These are phyloP conservation scores for Tuber magnatum DNA, from an alignment of 495 filamentous ascomycete genomes.

Conservation along the genomic window DNA sequence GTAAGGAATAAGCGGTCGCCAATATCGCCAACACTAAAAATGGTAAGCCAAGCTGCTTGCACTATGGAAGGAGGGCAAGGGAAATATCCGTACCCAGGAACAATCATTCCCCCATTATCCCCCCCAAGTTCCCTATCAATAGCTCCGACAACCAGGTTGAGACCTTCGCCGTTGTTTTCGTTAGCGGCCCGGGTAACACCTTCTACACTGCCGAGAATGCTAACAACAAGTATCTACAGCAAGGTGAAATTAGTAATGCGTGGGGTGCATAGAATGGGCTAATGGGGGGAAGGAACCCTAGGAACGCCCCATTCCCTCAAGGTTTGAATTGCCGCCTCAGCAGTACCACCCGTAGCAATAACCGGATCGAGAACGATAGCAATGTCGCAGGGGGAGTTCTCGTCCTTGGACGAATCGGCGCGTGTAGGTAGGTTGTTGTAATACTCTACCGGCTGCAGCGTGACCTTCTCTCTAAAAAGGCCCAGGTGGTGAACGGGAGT, in stretches of 20 bases:
- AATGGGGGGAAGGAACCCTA: slow-evolving; percentile 43
- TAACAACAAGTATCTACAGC: slow-evolving; percentile 58
- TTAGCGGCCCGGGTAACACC: slow-evolving; percentile 62
- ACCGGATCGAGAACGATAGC: slow-evolving; percentile 86
- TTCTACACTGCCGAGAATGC: slow-evolving; percentile 60
- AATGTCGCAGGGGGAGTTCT: slow-evolving; percentile 48
- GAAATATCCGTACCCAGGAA: slow-evolving; percentile 53
- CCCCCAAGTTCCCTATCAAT: slow-evolving; percentile 58
- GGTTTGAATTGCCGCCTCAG: slow-evolving; percentile 80
- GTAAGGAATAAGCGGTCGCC: slow-evolving; percentile 90
- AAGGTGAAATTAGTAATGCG: background rate
- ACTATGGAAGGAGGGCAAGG: background rate
- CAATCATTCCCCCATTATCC: slow-evolving; percentile 77
- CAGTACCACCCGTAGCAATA: slow-evolving; percentile 87
- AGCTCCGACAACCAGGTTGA: slow-evolving; percentile 76
- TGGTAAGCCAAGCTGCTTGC: background rate
- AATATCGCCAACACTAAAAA: slow-evolving; percentile 54
- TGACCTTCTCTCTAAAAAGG: slow-evolving; percentile 78
- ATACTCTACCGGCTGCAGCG: slow-evolving; percentile 88
- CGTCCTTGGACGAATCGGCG: slow-evolving; percentile 41
- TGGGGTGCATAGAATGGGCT: background rate
- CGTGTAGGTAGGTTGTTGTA: slow-evolving; percentile 95
- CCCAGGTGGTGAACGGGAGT: slow-evolving; percentile 89
- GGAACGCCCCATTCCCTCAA: slow-evolving; percentile 83
- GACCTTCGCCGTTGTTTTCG: slow-evolving; percentile 61